Percentiles rank a stretch among this genome's conserved stretches.
These are phyloP conservation scores for Fusarium secorum DNA, from an alignment of 2,329 filamentous ascomycete genomes.

Conservation along the genomic window DNA sequence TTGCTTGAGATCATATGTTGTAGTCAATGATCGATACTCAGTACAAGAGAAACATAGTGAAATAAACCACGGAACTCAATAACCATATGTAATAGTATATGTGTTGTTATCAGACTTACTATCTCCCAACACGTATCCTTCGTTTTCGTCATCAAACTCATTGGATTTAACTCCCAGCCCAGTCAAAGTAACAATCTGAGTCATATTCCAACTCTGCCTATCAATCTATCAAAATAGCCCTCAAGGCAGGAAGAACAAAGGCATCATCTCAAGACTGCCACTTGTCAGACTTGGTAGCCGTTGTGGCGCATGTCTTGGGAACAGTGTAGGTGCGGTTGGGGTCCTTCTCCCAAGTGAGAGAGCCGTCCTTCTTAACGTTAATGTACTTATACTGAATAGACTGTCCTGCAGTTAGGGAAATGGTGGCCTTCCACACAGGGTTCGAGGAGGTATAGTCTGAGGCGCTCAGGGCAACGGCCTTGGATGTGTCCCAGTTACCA, in stretches of 20 bases:
- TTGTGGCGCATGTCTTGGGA: constrained; percentile 43
- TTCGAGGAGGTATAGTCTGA: constrained; percentile 65
- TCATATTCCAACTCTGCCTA: not conserved
- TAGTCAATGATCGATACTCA: not conserved
- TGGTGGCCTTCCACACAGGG: constrained; percentile 66
- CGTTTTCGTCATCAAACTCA: not conserved
- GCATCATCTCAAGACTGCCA: constrained; percentile 40
- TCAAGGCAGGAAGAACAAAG: not conserved
- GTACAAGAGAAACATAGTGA: not conserved
- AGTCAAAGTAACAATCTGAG: not conserved
- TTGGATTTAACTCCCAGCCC: not conserved
- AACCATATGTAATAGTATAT: not conserved
- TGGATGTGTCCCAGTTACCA: constrained; percentile 66
- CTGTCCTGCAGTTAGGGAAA: constrained; percentile 64
- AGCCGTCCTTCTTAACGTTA: constrained; percentile 61
- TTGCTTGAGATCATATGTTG: not conserved
- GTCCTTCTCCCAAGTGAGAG: constrained; percentile 70
- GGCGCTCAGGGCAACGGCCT: constrained; percentile 65
- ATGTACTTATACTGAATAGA: constrained; percentile 75
- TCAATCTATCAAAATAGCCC: not conserved
- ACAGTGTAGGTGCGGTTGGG: constrained; percentile 54
- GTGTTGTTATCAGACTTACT: not conserved
- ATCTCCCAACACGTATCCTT: not conserved
- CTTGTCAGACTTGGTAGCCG: constrained; percentile 39
- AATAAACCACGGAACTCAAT: not conserved